Evolutionary conservation across 169 alveolate species (phyloP).

Genomic region (Plasmodium cynomolgi): DNA sequence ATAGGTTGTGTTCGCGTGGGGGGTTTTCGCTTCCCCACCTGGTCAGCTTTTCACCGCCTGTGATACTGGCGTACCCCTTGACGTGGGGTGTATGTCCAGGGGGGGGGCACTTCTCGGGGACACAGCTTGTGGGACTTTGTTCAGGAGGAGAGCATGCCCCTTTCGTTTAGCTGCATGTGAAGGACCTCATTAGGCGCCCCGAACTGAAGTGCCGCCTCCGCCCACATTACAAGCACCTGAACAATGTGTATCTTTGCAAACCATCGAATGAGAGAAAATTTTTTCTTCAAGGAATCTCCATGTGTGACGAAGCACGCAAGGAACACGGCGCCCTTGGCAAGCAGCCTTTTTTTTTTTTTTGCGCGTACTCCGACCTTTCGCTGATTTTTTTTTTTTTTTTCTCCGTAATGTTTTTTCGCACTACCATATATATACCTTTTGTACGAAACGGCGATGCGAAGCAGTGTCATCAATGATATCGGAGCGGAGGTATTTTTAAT

Average conservation of each 20-base stretch:
- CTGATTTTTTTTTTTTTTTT: slow-evolving; percentile 9
- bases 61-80: not conserved
- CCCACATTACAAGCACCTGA: not conserved
- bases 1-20: too few species aligned
- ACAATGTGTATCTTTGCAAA: not conserved
- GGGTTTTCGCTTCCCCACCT: too few species aligned
- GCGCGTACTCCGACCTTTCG: not conserved
- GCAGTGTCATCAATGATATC: too few species aligned
- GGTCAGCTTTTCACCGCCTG: not conserved
- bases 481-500: not conserved
- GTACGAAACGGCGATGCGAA: not conserved
- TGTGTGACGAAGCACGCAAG: not conserved
- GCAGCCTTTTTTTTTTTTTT: not conserved
- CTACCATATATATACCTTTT: not conserved
- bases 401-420: not conserved
- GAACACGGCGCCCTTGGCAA: not conserved
- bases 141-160: not conserved
- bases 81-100: not conserved
- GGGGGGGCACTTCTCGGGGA: not conserved
- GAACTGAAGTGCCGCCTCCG: not conserved
- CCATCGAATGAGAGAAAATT: not conserved
- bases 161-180: not conserved
- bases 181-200: not conserved
- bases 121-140: not conserved
- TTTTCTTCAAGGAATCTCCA: not conserved